Conservation (phyloP, 2,329 filamentous ascomycete genomes). For the Aspergillus ruber region DNA sequence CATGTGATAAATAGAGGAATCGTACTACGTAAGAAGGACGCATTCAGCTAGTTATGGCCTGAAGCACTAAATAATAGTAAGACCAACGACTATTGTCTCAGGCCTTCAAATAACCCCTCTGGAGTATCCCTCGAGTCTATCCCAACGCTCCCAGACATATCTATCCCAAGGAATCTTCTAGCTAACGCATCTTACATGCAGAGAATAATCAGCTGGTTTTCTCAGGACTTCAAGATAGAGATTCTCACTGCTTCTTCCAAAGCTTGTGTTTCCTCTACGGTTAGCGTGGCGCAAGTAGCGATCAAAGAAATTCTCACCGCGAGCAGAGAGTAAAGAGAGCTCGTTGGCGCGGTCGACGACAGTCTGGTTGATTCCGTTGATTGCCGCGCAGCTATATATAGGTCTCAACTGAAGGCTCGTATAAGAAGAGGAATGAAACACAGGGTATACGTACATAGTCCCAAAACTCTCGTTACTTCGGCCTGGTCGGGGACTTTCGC, state of each 20-base stretch:
- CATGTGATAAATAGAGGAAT: no score
- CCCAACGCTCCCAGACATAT: background rate
- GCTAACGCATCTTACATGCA: constrained; percentile 11
- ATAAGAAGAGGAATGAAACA: background rate
- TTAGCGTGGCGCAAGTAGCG: constrained; percentile 62
- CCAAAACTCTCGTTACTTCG: constrained; percentile 78
- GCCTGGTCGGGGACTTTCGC: constrained; percentile 50
- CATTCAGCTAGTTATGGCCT: no score
- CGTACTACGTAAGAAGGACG: no score
- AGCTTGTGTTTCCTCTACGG: constrained; percentile 55
- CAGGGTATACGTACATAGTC: constrained; percentile 46
- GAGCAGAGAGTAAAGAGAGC: constrained; percentile 60
- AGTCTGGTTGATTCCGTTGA: constrained; percentile 71
- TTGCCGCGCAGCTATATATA: constrained; percentile 60
- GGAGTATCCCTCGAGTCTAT: background rate
- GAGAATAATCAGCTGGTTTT: constrained; percentile 4
- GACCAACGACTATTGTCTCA: background rate
- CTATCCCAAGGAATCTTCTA: constrained; percentile 9
- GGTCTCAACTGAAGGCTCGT: background rate
- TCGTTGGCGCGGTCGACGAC: constrained; percentile 71
- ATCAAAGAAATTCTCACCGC: constrained; percentile 73
- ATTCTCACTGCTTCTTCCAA: constrained; percentile 59
- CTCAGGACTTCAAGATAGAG: constrained; percentile 1
- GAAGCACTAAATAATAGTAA: no score
- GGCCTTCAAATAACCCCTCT: background rate